Base-by-base conservation (phyloP, 1,284 basidiomycete species). In the Pisolithus thermaeus region DNA sequence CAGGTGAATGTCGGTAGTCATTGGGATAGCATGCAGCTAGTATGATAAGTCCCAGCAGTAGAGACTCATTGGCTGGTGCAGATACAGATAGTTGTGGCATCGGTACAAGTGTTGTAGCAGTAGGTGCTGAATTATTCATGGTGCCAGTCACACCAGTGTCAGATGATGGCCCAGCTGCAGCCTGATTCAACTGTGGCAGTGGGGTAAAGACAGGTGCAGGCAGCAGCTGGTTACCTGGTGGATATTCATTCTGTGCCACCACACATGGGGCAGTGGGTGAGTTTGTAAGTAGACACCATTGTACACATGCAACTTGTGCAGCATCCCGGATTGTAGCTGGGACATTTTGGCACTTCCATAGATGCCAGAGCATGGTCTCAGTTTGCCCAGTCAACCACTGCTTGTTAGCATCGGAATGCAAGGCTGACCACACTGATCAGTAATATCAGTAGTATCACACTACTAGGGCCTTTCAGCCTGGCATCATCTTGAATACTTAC, bases 11-110 rank as follows among this genome's bases (percentile, higher is more conserved):
- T 39, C 16, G 4, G 16, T n/a, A 39, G 38, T 16, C 16, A n/a
- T n/a, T 39, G 12, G 38, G 38, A 39, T 39, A 39, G 16, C 38
- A 39, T 6, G 16, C 38, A 18, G 30, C 58, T 56, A 2, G 48
- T 46, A 20, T 39, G 12, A 39, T 39, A 20, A 20, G 38, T 27
- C 25, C 25, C 25, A 27, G 25, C 1, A 4, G 25, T 5, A 6
- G 25, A 7, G 25, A 5, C 25, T 27, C 25, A 7, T 27, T 27
- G 25, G 25, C 25, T 27, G 25, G 25, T 27, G 25, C 25, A 27
- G 25, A 27, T 27, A 27, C 25, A 7, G 25, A 27, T 7, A 27
- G 1, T 27, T 27, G 25, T 7, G 25, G 25, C 25, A 27, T 27
- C 1, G 4, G 7, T 27, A 27, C 25, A 27, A 27, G 7, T 1